Percentiles rank a stretch among this genome's conserved stretches.
Evolutionary conservation across 306 rosid genomes (phyloP).

Genomic region (Mucuna pruriens): DNA sequence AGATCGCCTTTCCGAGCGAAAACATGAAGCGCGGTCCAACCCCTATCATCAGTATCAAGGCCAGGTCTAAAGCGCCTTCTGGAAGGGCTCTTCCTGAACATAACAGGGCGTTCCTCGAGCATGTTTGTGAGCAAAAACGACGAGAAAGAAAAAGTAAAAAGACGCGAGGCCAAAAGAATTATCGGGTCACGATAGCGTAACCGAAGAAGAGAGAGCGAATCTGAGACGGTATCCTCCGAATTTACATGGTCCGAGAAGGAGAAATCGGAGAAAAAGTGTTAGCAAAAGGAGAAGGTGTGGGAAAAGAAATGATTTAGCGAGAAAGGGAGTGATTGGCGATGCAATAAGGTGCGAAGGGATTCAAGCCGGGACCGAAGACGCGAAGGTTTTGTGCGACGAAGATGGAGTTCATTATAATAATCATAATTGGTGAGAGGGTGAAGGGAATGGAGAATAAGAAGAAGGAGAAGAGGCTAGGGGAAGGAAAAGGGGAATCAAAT

Average conservation of each 20-base stretch:
- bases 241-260: slow-evolving; percentile 49
- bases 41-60: slow-evolving; percentile 75
- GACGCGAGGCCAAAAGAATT: neutral
- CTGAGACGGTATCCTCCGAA: neutral
- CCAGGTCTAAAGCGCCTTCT: slow-evolving; percentile 63
- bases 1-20: slow-evolving; percentile 80
- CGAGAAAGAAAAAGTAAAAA: neutral
- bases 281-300: neutral
- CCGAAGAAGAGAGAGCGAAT: neutral
- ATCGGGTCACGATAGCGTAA: no score
- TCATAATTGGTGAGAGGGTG: slow-evolving; percentile 49
- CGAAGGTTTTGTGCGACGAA: slow-evolving; percentile 71
- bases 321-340: slow-evolving; percentile 71
- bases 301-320: slow-evolving; percentile 57
- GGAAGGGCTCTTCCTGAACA: slow-evolving; percentile 56
- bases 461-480: neutral
- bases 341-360: slow-evolving; percentile 90
- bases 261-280: neutral
- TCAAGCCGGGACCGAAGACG: slow-evolving; percentile 95
- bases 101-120: slow-evolving; percentile 47
- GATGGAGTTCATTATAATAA: slow-evolving; percentile 45
- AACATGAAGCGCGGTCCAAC: slow-evolving; percentile 87
- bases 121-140: slow-evolving; percentile 23
- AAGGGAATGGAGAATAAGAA: neutral
- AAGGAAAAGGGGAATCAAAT: slow-evolving; percentile 13